phyloP scores from a whole-genome alignment of 768 basidiomycete species.

The Lactarius psammicola region DNA sequence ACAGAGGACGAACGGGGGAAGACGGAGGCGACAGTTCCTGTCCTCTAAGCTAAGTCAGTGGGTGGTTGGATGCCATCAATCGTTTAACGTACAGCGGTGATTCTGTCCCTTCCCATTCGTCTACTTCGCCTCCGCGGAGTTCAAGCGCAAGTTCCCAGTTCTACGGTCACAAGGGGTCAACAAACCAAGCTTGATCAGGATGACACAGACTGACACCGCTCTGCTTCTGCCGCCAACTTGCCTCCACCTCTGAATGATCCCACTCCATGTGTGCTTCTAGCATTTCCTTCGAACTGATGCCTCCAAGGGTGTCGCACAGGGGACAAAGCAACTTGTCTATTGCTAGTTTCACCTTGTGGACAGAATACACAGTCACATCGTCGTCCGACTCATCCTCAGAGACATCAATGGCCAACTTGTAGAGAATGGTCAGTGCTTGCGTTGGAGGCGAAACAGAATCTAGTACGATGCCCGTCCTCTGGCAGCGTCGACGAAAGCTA shows the following conservation, averaged over 20 bases:
- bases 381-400: slow-evolving; percentile 15
- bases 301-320: slow-evolving; percentile 48
- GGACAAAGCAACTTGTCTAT: slow-evolving; percentile 50
- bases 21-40: not conserved
- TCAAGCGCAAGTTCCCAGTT: slow-evolving; percentile 17
- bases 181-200: not conserved
- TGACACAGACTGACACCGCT: slow-evolving; percentile 27
- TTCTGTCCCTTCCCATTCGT: slow-evolving; percentile 6
- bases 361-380: slow-evolving; percentile 26
- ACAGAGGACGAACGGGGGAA: slow-evolving; percentile 2
- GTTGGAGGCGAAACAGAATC: slow-evolving; percentile 29
- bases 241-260: slow-evolving; percentile 47
- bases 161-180: slow-evolving; percentile 2
- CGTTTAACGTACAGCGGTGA: slow-evolving; percentile 10
- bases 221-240: slow-evolving; percentile 38
- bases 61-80: not conserved
- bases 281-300: slow-evolving; percentile 44
- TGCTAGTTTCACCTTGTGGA: slow-evolving; percentile 31
- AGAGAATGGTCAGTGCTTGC: slow-evolving; percentile 32
- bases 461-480: slow-evolving; percentile 38
- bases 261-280: slow-evolving; percentile 48
- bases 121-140: slow-evolving; percentile 10
- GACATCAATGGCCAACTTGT: slow-evolving; percentile 26
- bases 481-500: slow-evolving; percentile 50
- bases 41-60: not conserved